These are phyloP conservation scores for Angophora floribunda DNA, from an alignment of 345 rosid species.

Conservation along the genomic window DNA sequence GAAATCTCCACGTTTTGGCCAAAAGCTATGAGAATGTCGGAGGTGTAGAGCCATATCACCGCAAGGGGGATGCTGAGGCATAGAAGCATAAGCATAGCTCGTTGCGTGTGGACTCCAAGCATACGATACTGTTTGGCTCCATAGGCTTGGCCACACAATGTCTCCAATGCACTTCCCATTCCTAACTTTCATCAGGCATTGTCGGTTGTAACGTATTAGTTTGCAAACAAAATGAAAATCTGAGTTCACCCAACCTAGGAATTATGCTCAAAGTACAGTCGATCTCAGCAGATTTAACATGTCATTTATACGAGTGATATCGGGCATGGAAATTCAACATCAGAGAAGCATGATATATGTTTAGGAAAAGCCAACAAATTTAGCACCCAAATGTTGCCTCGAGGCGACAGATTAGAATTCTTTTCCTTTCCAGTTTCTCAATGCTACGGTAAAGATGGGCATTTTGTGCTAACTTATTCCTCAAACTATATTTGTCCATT, in stretches of 20 bases:
- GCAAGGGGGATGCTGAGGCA: constrained; percentile 40
- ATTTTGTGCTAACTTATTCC: too few relatives aligned
- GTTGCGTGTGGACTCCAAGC: constrained; percentile 55
- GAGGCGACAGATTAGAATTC: not conserved
- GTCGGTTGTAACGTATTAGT: too few relatives aligned
- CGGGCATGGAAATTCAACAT: not conserved
- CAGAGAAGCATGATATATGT: too few relatives aligned
- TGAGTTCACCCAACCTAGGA: not conserved
- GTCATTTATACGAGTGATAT: too few relatives aligned
- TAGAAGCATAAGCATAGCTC: constrained; percentile 52
- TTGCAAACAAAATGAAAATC: not conserved
- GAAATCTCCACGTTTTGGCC: constrained; percentile 38
- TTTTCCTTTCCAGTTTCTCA: not conserved
- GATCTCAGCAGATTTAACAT: not conserved
- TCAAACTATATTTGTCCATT: too few relatives aligned
- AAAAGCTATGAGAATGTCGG: constrained; percentile 22
- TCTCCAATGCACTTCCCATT: constrained; percentile 37
- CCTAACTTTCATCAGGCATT: not conserved
- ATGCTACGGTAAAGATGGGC: not conserved
- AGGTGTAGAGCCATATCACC: constrained; percentile 41
- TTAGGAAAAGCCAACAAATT: too few relatives aligned
- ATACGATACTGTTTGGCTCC: constrained; percentile 62
- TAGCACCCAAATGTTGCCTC: not conserved
- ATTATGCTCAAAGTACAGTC: not conserved
- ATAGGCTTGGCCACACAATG: constrained; percentile 58